Percentiles rank a stretch among this genome's conserved stretches.
Evolutionary conservation across 441 rosid species (phyloP).

Genomic region (Omphalea diandra): DNA sequence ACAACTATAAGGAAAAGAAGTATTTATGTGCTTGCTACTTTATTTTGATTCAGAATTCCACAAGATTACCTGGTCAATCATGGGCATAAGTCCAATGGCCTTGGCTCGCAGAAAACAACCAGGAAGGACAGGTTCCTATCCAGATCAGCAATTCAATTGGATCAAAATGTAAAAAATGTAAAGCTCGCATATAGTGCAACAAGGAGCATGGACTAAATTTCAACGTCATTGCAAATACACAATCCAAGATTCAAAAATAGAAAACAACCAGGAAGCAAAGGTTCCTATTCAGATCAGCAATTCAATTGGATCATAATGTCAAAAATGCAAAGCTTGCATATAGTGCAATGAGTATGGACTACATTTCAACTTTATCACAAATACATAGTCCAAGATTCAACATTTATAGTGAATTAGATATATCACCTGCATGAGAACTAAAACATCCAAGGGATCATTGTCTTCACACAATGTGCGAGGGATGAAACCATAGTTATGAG

Average conservation of each 20-base stretch:
- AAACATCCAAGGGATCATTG: slow-evolving; percentile 91
- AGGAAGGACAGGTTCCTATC: slow-evolving; percentile 92
- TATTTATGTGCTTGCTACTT: neutral
- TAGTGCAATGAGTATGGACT: neutral
- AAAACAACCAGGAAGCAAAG: too few relatives aligned
- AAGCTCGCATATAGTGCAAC: slow-evolving; percentile 1
- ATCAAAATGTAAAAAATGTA: slow-evolving; percentile 7
- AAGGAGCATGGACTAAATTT: neutral
- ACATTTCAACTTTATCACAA: neutral
- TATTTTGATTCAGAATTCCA: slow-evolving; percentile 7
- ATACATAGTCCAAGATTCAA: neutral
- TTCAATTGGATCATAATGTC: slow-evolving; percentile 8
- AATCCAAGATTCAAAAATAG: neutral
- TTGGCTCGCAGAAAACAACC: slow-evolving; percentile 93
- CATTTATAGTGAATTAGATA: neutral
- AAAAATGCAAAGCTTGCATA: slow-evolving; percentile 6
- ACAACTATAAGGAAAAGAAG: slow-evolving; percentile 5
- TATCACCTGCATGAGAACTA: slow-evolving; percentile 86
- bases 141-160: neutral
- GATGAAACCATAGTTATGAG: slow-evolving; percentile 94
- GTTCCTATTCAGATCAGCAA: too few relatives aligned
- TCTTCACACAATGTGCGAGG: slow-evolving; percentile 94
- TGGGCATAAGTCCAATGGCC: slow-evolving; percentile 98
- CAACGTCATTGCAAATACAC: neutral
- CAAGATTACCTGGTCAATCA: slow-evolving; percentile 81